Evolutionary conservation across 495 filamentous ascomycete species (phyloP).

Genomic region (Podospora fimiseda): DNA sequence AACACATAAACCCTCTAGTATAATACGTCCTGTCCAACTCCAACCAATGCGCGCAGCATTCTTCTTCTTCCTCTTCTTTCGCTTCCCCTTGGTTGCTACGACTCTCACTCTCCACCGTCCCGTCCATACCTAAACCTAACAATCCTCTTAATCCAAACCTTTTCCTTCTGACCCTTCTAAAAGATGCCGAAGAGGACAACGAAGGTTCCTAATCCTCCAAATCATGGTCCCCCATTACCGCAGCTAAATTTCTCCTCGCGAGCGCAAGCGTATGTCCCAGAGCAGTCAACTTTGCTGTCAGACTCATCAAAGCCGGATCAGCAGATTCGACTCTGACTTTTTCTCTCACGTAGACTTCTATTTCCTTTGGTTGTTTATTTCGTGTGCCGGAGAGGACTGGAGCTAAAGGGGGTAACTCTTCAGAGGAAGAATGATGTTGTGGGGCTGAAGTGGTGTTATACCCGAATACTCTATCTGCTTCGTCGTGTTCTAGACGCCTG

Average conservation of each 20-base stretch:
- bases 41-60: constrained; percentile 18
- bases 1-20: constrained; percentile 22
- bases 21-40: constrained; percentile 22
- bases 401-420: background rate
- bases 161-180: no score
- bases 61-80: background rate
- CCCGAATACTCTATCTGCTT: constrained; percentile 64
- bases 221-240: constrained; percentile 65
- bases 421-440: no score
- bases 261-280: constrained; percentile 66
- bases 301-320: constrained; percentile 81
- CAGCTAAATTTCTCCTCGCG: constrained; percentile 63
- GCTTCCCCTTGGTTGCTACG: background rate
- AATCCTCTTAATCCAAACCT: background rate
- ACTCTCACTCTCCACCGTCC: background rate
- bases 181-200: no score
- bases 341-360: constrained; percentile 76
- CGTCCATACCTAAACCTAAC: background rate
- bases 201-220: constrained; percentile 25
- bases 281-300: constrained; percentile 79
- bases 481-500: constrained; percentile 69
- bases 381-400: constrained; percentile 8
- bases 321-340: constrained; percentile 87
- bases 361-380: constrained; percentile 9
- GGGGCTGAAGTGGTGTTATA: constrained; percentile 22